Evolutionary conservation across 108 stramenopile genomes (phyloP).

Genomic region (Skeletonema marinoi): DNA sequence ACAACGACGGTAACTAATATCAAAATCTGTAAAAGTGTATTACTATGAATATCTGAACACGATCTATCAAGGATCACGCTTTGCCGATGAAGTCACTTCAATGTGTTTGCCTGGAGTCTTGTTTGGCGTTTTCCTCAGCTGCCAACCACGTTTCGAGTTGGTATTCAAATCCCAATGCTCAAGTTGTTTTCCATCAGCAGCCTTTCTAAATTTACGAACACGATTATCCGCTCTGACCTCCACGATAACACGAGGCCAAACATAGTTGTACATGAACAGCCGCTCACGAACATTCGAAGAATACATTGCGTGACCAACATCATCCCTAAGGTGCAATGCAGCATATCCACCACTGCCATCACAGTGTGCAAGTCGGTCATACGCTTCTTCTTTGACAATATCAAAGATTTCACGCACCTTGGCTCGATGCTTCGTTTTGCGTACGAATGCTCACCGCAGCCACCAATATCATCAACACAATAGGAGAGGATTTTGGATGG

Average conservation of each 20-base stretch:
- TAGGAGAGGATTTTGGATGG: constrained; percentile 14
- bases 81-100: not conserved
- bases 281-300: constrained; percentile 27
- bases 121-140: constrained; percentile 27
- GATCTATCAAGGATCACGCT: constrained; percentile 24
- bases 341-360: constrained; percentile 43
- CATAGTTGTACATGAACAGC: constrained; percentile 29
- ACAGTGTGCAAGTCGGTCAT: constrained; percentile 41
- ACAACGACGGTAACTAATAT: not conserved
- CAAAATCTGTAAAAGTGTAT: not conserved
- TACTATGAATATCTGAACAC: not conserved
- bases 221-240: constrained; percentile 42
- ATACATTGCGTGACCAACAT: constrained; percentile 41
- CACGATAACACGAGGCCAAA: constrained; percentile 39
- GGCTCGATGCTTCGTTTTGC: constrained; percentile 16
- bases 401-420: constrained; percentile 27
- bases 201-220: constrained; percentile 36
- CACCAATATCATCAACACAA: constrained; percentile 2
- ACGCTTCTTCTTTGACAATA: constrained; percentile 21
- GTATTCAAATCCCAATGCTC: constrained; percentile 43
- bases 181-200: constrained; percentile 30
- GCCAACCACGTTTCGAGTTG: constrained; percentile 30
- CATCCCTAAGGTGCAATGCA: constrained; percentile 35
- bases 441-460: not conserved
- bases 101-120: not conserved